Percentiles rank a stretch among this genome's conserved stretches.
Evolutionary conservation across 495 filamentous ascomycete species (phyloP).

Genomic region (Jackrogersella minutella): DNA sequence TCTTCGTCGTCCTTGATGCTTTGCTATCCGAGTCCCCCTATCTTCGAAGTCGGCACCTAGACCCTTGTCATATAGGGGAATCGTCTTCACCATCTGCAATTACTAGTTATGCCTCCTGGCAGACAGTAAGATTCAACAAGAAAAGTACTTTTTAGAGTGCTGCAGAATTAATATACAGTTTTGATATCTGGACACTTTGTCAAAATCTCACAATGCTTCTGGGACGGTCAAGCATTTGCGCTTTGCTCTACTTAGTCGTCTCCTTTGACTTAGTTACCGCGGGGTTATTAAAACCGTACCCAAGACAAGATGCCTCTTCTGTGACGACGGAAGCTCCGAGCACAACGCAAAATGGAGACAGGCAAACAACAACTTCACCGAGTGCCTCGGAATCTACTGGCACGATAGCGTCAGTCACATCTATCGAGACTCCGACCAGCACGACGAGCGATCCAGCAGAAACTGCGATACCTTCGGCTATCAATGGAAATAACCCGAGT

Average conservation of each 20-base stretch:
- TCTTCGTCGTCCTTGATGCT: conserved; percentile 4
- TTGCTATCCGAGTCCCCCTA: background rate
- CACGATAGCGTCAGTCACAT: conserved; percentile 2
- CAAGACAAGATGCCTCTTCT: conserved; percentile 42
- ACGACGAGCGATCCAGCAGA: conserved; percentile 7
- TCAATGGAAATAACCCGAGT: conserved; percentile 43
- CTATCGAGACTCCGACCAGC: conserved; percentile 18
- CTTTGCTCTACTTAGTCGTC: conserved; percentile 45
- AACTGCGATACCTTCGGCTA: conserved; percentile 39
- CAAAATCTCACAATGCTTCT: conserved; percentile 28
- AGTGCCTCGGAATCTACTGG: conserved; percentile 12
- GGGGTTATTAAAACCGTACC: conserved; percentile 14
- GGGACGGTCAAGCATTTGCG: conserved; percentile 29
- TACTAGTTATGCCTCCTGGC: conserved; percentile 23
- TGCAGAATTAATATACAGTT: conserved; percentile 14
- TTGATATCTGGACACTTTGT: background rate
- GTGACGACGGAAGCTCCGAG: conserved; percentile 26
- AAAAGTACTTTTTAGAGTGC: conserved; percentile 29
- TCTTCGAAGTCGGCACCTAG: background rate
- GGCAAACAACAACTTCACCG: conserved; percentile 18
- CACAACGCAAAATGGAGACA: conserved; percentile 26
- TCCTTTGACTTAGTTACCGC: conserved; percentile 29
- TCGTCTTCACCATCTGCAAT: conserved; percentile 3
- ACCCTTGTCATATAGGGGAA: background rate
- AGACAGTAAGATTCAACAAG: conserved; percentile 10